phyloP scores from a whole-genome alignment of 345 rosid species.

The Lumnitzera racemosa region DNA sequence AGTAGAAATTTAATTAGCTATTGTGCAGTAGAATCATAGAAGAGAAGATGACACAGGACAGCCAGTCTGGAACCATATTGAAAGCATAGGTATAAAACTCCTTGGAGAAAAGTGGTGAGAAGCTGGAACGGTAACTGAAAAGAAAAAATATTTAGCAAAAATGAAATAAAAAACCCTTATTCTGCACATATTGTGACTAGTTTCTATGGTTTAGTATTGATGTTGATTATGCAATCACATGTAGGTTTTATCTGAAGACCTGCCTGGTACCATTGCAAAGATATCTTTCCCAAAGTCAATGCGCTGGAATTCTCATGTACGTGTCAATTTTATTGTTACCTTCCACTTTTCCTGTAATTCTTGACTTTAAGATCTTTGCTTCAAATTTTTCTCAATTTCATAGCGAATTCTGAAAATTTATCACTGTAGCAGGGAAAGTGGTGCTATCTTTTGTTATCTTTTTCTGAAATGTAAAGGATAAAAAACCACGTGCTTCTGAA shows the following conservation, averaged over 20 bases:
- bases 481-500: too few species aligned
- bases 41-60: too few species aligned
- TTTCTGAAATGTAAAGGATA: background rate
- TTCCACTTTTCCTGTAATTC: background rate
- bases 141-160: too few species aligned
- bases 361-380: background rate
- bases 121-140: too few species aligned
- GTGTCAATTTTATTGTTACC: conserved; percentile 2
- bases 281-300: conserved; percentile 88
- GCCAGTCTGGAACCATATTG: too few species aligned
- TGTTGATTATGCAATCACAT: conserved; percentile 3
- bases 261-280: conserved; percentile 61
- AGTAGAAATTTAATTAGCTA: too few species aligned
- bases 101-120: too few species aligned
- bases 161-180: too few species aligned
- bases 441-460: background rate
- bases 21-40: too few species aligned
- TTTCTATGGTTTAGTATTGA: background rate
- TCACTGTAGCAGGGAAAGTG: too few species aligned
- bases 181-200: background rate
- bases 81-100: too few species aligned
- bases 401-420: background rate
- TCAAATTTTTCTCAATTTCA: too few species aligned
- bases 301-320: conserved; percentile 95
- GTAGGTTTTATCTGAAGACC: conserved; percentile 81